These are phyloP conservation scores for Geotrichum aggregatum DNA, from an alignment of 1,139 yeast species.

Conservation along the genomic window DNA sequence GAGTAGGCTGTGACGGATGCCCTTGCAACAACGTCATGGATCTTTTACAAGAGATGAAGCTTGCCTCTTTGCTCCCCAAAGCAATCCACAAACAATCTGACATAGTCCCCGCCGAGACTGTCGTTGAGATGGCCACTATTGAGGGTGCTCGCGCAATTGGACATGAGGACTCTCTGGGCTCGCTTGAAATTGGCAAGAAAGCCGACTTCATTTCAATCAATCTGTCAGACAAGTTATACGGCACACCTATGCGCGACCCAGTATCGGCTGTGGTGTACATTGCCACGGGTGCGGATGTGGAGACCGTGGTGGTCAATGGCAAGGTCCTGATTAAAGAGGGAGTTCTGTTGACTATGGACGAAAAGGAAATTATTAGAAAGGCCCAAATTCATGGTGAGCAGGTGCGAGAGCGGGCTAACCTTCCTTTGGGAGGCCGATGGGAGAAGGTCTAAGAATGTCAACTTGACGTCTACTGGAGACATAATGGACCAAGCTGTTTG, in stretches of 20 bases:
- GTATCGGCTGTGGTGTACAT: slow-evolving; percentile 31
- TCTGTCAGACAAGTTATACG: slow-evolving; percentile 28
- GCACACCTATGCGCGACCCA: slow-evolving; percentile 24
- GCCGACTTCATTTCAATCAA: slow-evolving; percentile 31
- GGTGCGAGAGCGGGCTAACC: slow-evolving; percentile 21
- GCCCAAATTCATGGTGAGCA: slow-evolving; percentile 27
- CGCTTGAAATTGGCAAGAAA: slow-evolving; percentile 33
- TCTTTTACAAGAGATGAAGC: slow-evolving; percentile 33
- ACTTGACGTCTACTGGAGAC: too few relatives aligned
- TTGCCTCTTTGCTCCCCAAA: slow-evolving; percentile 34
- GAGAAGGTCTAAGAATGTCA: slow-evolving; percentile 19
- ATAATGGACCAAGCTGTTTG: background rate
- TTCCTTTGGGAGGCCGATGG: slow-evolving; percentile 21
- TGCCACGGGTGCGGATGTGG: slow-evolving; percentile 31
- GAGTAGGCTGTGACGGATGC: slow-evolving; percentile 34
- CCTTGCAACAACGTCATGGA: slow-evolving; percentile 33
- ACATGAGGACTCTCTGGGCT: slow-evolving; percentile 25
- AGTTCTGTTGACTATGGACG: slow-evolving; percentile 29
- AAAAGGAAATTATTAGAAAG: slow-evolving; percentile 28
- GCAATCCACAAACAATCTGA: slow-evolving; percentile 31
- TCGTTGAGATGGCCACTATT: slow-evolving; percentile 33
- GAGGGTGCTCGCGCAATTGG: slow-evolving; percentile 27
- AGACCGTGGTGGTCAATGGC: slow-evolving; percentile 30
- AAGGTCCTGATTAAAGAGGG: slow-evolving; percentile 26
- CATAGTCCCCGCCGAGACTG: slow-evolving; percentile 33